These are phyloP conservation scores for Puccinia horiana DNA, from an alignment of 1,284 basidiomycete species.

Conservation along the genomic window DNA sequence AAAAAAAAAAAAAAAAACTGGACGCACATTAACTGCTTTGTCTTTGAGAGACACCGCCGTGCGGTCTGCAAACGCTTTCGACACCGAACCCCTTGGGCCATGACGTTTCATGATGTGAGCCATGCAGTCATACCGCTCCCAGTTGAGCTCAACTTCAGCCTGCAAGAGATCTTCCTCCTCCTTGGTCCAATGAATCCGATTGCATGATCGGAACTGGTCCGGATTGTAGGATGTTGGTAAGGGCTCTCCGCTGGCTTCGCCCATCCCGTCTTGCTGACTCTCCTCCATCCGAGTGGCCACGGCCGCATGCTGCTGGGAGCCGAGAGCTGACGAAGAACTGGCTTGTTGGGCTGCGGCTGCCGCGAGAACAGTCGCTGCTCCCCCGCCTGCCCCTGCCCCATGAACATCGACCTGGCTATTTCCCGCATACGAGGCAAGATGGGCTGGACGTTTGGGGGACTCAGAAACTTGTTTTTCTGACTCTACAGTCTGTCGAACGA, in stretches of 20 bases:
- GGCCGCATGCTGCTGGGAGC: background rate
- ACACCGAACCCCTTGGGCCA: constrained; percentile 36
- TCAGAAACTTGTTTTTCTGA: background rate
- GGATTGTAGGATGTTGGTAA: constrained; percentile 32
- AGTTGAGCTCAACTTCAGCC: constrained; percentile 40
- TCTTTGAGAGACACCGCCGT: constrained; percentile 46
- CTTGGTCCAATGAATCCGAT: constrained; percentile 48
- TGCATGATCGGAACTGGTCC: constrained; percentile 41
- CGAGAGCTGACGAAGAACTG: background rate
- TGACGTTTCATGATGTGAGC: constrained; percentile 48
- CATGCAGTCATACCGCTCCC: constrained; percentile 45
- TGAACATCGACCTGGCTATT: constrained; percentile 30
- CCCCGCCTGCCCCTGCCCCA: constrained; percentile 39
- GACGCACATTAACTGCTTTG: constrained; percentile 47
- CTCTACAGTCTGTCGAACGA: background rate
- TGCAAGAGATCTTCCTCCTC: constrained; percentile 42
- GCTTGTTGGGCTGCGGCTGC: background rate
- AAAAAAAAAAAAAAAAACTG: background rate
- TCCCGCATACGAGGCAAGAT: background rate
- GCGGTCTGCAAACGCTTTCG: constrained; percentile 39
- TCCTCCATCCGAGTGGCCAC: background rate
- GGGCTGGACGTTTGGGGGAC: background rate
- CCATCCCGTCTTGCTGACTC: background rate
- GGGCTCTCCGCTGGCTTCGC: background rate
- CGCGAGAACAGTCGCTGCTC: constrained; percentile 37